Conservation (phyloP, 768 basidiomycete genomes). For the Pulveroboletus sp. region DNA sequence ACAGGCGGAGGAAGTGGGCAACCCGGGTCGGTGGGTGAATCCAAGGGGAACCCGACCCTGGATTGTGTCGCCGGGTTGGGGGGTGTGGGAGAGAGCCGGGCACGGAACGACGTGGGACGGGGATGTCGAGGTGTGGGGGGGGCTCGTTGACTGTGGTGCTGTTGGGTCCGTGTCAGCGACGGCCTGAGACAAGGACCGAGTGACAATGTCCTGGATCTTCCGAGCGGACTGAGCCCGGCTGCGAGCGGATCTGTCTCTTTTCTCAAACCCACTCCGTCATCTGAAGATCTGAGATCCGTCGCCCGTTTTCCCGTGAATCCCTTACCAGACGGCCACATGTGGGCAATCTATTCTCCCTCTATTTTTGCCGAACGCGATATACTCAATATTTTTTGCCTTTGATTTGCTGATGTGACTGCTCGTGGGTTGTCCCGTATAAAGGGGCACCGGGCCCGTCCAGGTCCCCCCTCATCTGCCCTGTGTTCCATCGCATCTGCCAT, state of each 20-base stretch:
- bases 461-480: not conserved
- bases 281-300: conserved; percentile 29
- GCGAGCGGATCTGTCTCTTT: conserved; percentile 27
- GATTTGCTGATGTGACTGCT: not conserved
- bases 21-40: conserved; percentile 7
- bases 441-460: conserved; percentile 7
- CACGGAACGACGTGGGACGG: conserved; percentile 20
- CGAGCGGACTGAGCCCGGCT: conserved; percentile 11
- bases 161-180: too few species aligned
- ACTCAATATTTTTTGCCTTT: conserved; percentile 23
- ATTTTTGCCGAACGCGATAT: conserved; percentile 26
- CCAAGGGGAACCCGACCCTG: conserved; percentile 14
- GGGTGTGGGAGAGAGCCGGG: conserved; percentile 15
- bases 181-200: too few species aligned
- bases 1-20: too few species aligned
- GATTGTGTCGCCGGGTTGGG: not conserved
- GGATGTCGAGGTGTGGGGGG: too few species aligned
- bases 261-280: conserved; percentile 29
- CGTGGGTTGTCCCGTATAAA: conserved; percentile 32
- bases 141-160: too few species aligned
- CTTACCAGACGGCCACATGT: conserved; percentile 20
- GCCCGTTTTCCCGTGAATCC: conserved; percentile 32
- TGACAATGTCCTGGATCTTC: conserved; percentile 23
- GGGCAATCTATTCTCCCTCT: conserved; percentile 32
- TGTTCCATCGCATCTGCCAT: not conserved